Evolutionary conservation across 2,329 filamentous ascomycete species (phyloP).

Genomic region (Aphanocladium album): DNA sequence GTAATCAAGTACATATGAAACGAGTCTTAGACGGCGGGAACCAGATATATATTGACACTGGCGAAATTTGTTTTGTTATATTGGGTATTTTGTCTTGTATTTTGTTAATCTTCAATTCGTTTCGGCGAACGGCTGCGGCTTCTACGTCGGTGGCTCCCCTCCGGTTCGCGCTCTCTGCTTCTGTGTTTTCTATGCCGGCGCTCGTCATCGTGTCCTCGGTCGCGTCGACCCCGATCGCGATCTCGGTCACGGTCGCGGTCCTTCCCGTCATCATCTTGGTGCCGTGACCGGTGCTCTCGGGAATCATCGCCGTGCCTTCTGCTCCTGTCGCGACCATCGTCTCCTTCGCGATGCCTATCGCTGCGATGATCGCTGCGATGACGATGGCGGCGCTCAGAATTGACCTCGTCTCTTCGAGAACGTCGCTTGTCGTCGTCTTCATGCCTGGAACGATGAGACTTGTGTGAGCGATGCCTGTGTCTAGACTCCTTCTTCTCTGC

Average conservation of each 20-base stretch:
- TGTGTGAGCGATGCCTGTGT: conserved; percentile 43
- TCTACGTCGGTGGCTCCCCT: conserved; percentile 23
- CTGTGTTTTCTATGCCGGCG: conserved; percentile 11
- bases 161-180: conserved; percentile 9
- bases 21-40: background rate
- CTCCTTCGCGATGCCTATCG: conserved; percentile 21
- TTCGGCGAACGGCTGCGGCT: conserved; percentile 42
- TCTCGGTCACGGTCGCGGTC: conserved; percentile 26
- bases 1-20: conserved; percentile 18
- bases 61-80: conserved; percentile 11
- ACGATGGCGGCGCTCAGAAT: background rate
- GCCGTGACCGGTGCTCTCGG: conserved; percentile 13
- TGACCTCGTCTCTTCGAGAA: conserved; percentile 13
- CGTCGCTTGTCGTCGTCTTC: conserved; percentile 21
- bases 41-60: background rate
- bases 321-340: conserved; percentile 25
- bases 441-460: conserved; percentile 37
- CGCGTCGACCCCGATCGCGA: conserved; percentile 17
- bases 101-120: conserved; percentile 23
- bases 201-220: conserved; percentile 19
- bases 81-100: conserved; percentile 19
- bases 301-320: conserved; percentile 26
- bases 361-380: conserved; percentile 19
- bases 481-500: conserved; percentile 44
- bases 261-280: conserved; percentile 8